Evolutionary conservation across 306 rosid species (phyloP).

Genomic region (Cicer arietinum): DNA sequence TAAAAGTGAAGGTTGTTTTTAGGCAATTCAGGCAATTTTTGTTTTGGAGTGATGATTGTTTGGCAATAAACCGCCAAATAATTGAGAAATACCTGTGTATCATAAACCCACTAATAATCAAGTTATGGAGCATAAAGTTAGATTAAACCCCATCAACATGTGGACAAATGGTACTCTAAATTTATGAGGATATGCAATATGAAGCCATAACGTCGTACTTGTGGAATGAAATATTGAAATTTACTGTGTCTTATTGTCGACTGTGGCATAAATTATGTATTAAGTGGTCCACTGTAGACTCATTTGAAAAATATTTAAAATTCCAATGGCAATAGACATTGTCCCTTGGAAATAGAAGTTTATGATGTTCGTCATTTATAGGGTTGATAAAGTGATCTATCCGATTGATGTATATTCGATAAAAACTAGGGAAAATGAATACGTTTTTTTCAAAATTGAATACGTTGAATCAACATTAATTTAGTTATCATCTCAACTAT

Average conservation of each 20-base stretch:
- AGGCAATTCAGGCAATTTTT: constrained; percentile 13
- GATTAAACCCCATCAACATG: not conserved
- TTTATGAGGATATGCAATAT: not conserved
- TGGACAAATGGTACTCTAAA: not conserved
- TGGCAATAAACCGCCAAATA: constrained; percentile 33
- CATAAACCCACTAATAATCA: constrained; percentile 10
- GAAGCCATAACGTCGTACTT: not conserved
- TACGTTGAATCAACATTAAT: too few relatives aligned
- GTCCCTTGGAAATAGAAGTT: too few relatives aligned
- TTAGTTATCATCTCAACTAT: too few relatives aligned
- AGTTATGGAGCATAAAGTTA: constrained; percentile 2
- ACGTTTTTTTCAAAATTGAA: too few relatives aligned
- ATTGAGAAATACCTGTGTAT: constrained; percentile 27
- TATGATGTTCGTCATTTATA: too few relatives aligned
- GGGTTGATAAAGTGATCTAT: too few relatives aligned
- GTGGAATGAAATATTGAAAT: not conserved
- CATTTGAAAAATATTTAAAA: too few relatives aligned
- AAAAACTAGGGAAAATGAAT: too few relatives aligned
- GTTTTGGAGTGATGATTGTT: constrained; percentile 39
- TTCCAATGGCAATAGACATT: too few relatives aligned
- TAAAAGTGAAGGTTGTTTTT: constrained; percentile 28
- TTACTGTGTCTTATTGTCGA: not conserved
- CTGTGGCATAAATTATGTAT: too few relatives aligned
- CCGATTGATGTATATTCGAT: too few relatives aligned
- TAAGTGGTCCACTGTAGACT: too few relatives aligned